Base-by-base conservation (phyloP, 768 basidiomycete genomes). In the Leccinum longicurvipes region DNA sequence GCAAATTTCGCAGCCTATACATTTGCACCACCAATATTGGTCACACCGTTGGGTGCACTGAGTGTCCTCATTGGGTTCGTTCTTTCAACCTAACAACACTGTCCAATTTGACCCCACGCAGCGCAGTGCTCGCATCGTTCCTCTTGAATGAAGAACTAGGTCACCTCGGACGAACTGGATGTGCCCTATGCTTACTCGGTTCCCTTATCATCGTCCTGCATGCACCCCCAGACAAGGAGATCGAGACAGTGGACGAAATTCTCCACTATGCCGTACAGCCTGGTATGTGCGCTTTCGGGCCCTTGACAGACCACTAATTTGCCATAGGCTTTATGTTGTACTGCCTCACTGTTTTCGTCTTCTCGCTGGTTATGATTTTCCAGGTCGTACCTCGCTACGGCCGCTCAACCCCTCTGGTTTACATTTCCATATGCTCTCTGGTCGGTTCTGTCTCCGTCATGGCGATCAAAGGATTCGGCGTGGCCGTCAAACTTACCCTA, bases 391-490 rank as follows among this genome's bases (percentile, higher is more conserved):
- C 97, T 8, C 84, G 77, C 59, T 83, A 97, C 64, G 97, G 97
- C 29, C 88, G 87, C 45, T 82, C 84, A 54, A 94, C 89, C 60
- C 97, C 97, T 2, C 63, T 93, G 58, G 89, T 97, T 28, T 98
- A 97, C 74, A 82, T 98, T 60, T 94, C 94, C 25, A 96, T 99
- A 66, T 98, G 97, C 73, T 98, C 95, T 11, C 72, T 98, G 55
- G 93, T 93, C 44, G 97, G 97, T 11, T 94, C 92, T 28, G 85
- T 99, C 44, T 93, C 93, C n/a, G 85, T 98, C 74, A 98, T 99
- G 97, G 89, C 93, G 41, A 90, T 98, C 79, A 99, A 99, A 76
- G 96, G 94, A 47, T 93, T 99, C 65, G 97, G 97, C 45, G 87
- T 98, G 47, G 96, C 97, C 3, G 82, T 99, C 65, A 98, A 98